Conservation (phyloP, 2,329 filamentous ascomycete species). For the Claviceps pusilla region DNA sequence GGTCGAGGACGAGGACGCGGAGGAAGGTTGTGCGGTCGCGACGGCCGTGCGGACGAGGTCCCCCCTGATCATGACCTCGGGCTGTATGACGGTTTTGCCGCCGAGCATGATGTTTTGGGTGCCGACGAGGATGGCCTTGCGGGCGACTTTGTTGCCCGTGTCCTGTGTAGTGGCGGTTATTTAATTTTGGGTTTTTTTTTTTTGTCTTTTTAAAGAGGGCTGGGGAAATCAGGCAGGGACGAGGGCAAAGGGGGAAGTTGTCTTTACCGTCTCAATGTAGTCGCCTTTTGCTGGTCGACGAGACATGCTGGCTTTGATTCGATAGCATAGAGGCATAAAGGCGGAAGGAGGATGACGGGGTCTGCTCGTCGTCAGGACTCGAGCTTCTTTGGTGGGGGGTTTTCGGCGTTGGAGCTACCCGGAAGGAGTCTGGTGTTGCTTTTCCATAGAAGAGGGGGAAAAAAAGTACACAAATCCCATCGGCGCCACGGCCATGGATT, state of each 20-base stretch:
- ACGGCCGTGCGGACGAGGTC: constrained; percentile 51
- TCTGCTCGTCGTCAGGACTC: not conserved
- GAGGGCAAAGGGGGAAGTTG: not conserved
- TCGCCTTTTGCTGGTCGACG: constrained; percentile 70
- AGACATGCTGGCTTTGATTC: constrained; percentile 40
- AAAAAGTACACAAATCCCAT: no score
- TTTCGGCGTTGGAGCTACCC: no score
- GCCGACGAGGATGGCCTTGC: constrained; percentile 78
- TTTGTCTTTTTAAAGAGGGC: no score
- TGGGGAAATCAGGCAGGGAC: no score
- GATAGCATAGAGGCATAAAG: no score
- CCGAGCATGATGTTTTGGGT: constrained; percentile 97
- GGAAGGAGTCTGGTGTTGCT: no score
- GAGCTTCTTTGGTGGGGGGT: no score
- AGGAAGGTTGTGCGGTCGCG: constrained; percentile 16
- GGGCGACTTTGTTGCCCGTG: constrained; percentile 95
- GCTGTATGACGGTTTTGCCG: constrained; percentile 89
- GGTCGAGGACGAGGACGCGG: constrained; percentile 15
- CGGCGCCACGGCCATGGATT: no score
- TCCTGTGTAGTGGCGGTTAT: constrained; percentile 40
- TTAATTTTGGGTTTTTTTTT: no score
- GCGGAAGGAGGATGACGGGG: not conserved
- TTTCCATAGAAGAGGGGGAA: no score
- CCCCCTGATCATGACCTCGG: constrained; percentile 84
- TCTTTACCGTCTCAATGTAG: constrained; percentile 81